Evolutionary conservation across 2,329 filamentous ascomycete species (phyloP), one percentile per base, ranked within the genome.

Genomic region (Ceratocystis cacaofunesta): DNA sequence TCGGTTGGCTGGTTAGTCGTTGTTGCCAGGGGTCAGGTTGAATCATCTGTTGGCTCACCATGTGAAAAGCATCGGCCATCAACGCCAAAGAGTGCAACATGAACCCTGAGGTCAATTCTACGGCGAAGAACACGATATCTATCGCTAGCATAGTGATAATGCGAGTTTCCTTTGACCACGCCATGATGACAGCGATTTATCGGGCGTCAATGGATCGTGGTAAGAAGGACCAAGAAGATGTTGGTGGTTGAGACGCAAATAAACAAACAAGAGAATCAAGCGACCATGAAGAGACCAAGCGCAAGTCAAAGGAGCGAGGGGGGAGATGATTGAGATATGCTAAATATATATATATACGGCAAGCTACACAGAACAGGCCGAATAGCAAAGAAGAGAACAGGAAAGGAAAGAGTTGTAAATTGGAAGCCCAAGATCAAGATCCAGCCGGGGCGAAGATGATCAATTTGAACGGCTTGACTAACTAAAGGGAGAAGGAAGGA

Each of bases 21-120:
- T 15, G 55, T 7, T 57, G 25, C 22, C 12, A n/a, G 1, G 1
- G 36, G 36, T 41, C 12, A 15, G 36, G 36, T 4, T 41, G 36
- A 41, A 41, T 25, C 66, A 66, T 58, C 32, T 52, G 36, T 61
- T 48, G 63, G 75, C 81, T 71, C 73, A 90, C 88, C 94, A 99
- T 99, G 77, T 99, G 94, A 76, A 99, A 99, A 68, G 94, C 91
- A 78, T 99, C 94, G 64, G 94, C 94, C 73, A 95, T 91, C 67
- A 99, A 82, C 46, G 94, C 94, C 70, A 99, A 83, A 19, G 94
- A 97, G 73, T 92, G 87, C 68, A 95, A 90, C 69, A 87, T 79
- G 79, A 96, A 90, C 68, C 94, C 92, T 68, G 88, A 85, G 66
- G 88, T 85, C 68, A 99, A 78, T 77, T 99, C 94, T 67, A 97